Evolutionary conservation across 495 filamentous ascomycete genomes (phyloP).

Genomic region (Lophiotrema nucula): DNA sequence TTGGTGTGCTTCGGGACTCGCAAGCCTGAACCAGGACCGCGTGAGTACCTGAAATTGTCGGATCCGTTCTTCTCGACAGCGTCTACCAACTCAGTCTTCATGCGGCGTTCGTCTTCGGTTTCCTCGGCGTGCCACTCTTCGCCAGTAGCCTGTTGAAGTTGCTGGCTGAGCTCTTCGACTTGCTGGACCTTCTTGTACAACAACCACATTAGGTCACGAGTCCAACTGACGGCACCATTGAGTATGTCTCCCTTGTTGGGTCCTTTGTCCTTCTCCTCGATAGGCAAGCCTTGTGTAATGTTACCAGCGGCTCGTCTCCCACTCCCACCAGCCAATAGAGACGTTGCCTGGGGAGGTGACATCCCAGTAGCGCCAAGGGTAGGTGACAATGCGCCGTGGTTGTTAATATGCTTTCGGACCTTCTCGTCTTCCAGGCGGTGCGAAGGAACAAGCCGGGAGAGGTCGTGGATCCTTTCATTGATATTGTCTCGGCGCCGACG

Average conservation of each 20-base stretch:
- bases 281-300: constrained; percentile 84
- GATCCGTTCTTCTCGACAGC: constrained; percentile 76
- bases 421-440: constrained; percentile 97
- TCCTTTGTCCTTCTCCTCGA: constrained; percentile 97
- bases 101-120: constrained; percentile 89
- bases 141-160: constrained; percentile 64
- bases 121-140: constrained; percentile 75
- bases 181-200: constrained; percentile 82
- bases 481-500: constrained; percentile 94
- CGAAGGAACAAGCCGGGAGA: constrained; percentile 86
- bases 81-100: constrained; percentile 87
- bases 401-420: constrained; percentile 87
- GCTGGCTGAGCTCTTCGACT: constrained; percentile 75
- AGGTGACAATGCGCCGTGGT: constrained; percentile 82
- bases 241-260: constrained; percentile 99
- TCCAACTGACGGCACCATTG: constrained; percentile 96
- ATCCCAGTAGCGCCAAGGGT: constrained; percentile 63
- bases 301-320: constrained; percentile 84
- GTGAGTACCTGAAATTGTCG: constrained; percentile 73
- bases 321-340: constrained; percentile 77
- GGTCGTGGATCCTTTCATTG: constrained; percentile 95
- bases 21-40: constrained; percentile 78
- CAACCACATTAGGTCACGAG: constrained; percentile 95
- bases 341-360: constrained; percentile 76
- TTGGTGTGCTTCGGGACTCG: constrained; percentile 93